Conservation (phyloP, 2,329 filamentous ascomycete species). For the Phyllosticta citriasiana region DNA sequence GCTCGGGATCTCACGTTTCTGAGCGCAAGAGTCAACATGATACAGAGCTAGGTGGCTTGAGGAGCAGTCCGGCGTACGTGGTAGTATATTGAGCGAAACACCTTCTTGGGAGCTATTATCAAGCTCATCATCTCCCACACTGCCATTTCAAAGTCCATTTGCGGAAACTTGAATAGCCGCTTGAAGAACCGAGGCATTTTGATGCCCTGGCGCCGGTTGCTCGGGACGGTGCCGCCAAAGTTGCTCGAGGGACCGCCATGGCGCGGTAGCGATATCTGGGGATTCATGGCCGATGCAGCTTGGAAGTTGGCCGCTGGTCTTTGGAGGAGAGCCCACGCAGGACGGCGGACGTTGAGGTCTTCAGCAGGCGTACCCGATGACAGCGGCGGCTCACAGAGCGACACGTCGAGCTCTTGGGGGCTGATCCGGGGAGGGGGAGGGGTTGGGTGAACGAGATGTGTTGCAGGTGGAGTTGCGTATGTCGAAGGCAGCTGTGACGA, state of each 20-base stretch:
- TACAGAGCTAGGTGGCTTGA: background rate
- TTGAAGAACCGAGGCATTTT: conserved; percentile 60
- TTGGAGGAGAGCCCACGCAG: background rate
- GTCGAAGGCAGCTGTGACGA: background rate
- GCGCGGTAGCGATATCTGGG: conserved; percentile 49
- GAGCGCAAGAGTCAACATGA: conserved; percentile 1
- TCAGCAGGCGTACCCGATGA: background rate
- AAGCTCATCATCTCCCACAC: conserved; percentile 64
- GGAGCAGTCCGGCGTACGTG: conserved; percentile 37
- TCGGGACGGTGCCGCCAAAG: conserved; percentile 42
- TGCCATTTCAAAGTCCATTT: conserved; percentile 67
- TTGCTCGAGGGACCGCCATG: conserved; percentile 40
- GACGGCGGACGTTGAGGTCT: background rate
- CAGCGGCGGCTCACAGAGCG: background rate
- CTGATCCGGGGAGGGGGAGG: background rate
- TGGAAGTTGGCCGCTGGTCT: background rate
- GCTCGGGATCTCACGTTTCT: conserved; percentile 29
- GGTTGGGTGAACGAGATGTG: background rate
- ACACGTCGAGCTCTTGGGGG: conserved; percentile 7
- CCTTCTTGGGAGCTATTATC: conserved; percentile 59
- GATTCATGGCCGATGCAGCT: conserved; percentile 38
- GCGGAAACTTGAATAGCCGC: conserved; percentile 60
- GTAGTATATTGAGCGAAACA: conserved; percentile 62
- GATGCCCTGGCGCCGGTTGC: conserved; percentile 41
- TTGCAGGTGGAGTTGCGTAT: conserved; percentile 4